Evolutionary conservation across 768 basidiomycete species (phyloP).

Genomic region (Asterophora parasitica): DNA sequence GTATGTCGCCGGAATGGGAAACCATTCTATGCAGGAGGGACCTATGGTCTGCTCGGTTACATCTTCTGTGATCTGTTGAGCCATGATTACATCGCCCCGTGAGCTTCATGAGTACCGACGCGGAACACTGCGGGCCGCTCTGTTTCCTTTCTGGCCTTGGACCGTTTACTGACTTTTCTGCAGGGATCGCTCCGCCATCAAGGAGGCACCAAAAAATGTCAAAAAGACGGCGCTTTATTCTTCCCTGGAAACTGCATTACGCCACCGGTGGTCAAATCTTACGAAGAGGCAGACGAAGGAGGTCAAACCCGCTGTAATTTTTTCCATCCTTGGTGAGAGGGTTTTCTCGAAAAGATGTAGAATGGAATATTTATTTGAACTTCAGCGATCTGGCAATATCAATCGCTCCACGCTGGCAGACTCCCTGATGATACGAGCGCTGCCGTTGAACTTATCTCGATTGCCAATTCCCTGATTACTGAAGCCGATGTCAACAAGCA

Average conservation of each 20-base stretch:
- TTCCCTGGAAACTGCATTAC: slow-evolving; percentile 56
- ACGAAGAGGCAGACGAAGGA: slow-evolving; percentile 77
- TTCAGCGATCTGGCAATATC: slow-evolving; percentile 81
- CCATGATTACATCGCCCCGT: slow-evolving; percentile 86
- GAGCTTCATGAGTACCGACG: slow-evolving; percentile 29
- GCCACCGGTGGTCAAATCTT: slow-evolving; percentile 64
- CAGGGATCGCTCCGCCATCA: slow-evolving; percentile 61
- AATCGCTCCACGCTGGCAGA: slow-evolving; percentile 47
- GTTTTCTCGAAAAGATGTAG: neutral
- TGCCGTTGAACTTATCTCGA: slow-evolving; percentile 53
- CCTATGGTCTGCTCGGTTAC: slow-evolving; percentile 87
- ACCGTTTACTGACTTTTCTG: slow-evolving; percentile 10
- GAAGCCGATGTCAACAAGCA: slow-evolving; percentile 68
- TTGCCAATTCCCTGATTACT: slow-evolving; percentile 57
- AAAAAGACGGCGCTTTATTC: slow-evolving; percentile 62
- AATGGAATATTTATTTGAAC: neutral
- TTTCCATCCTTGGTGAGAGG: slow-evolving; percentile 63
- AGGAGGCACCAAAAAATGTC: slow-evolving; percentile 54
- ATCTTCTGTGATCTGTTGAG: slow-evolving; percentile 90
- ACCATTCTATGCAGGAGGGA: slow-evolving; percentile 89
- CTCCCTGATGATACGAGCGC: slow-evolving; percentile 51
- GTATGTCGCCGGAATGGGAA: slow-evolving; percentile 70
- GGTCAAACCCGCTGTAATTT: slow-evolving; percentile 70
- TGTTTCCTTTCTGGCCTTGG: slow-evolving; percentile 3
- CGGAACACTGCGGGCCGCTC: slow-evolving; percentile 9